Base-by-base conservation (phyloP, 106 monocot species). In the Dioscorea zingiberensis region DNA sequence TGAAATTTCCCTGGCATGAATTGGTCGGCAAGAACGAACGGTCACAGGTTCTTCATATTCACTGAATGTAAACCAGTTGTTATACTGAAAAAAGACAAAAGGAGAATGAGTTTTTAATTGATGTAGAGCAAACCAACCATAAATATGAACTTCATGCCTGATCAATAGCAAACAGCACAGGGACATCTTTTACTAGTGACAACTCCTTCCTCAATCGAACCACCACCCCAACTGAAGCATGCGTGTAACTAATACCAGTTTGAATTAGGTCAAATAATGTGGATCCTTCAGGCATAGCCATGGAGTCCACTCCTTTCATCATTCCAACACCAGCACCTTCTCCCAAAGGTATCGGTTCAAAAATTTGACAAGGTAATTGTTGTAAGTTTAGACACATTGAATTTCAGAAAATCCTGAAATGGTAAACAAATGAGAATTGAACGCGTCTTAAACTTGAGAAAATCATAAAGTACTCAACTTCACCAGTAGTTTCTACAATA, bases 1-100 rank as follows among this genome's bases (percentile, higher is more conserved):
- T 59, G 98, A 57, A 64, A 93, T 81, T 66, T 98, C 86, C 63
- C 67, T 93, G 5, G 98, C 88, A 80, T 98, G 98, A 77, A 98
- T 89, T 38, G 85, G 86, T n/a, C 83, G 74, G 47, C 72, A 67
- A 49, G 92, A 98, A 25, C 84, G 74, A 56, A 69, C 73, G 22
- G 92, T 86, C 58, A 87, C 73, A 73, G 84, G 83, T 47, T 98
- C 98, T 60, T 81, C 75, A 71, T 89, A 98, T 60, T 84, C 93
- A 48, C 81, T 98, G 69, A 98, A 98, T 56, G 98, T 98, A 73
- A 98, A 98, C 92, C 98, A 98, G 73, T 69, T 98, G 59, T 98
- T 98, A 61, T 89, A 98, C 98, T 98, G 81, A 45, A 67, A 30
- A 72, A 54, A 38, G 6, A 45, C 44, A 51, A 73, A 67, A 32